Conservation (phyloP, 208 protist genomes). For the Leishmania major region DNA sequence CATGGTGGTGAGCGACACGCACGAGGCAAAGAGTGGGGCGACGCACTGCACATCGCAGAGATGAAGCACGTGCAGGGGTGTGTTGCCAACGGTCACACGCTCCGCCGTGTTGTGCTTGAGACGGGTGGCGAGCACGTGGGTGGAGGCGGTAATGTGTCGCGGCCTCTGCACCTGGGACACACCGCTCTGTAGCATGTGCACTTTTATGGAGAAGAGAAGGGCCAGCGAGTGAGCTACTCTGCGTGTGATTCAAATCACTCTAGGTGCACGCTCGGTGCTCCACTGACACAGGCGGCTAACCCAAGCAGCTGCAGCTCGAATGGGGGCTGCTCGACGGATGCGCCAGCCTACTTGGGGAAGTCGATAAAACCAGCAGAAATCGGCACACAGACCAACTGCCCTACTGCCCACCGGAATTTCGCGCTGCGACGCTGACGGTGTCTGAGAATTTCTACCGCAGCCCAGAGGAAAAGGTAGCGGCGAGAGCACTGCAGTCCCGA, state of each 20-base stretch:
- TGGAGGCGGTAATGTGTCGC: slow-evolving; percentile 15
- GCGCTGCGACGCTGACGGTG: too few relatives aligned
- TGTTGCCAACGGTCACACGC: slow-evolving; percentile 55
- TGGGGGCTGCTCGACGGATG: not conserved
- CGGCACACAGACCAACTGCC: not conserved
- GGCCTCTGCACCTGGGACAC: not conserved
- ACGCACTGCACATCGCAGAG: slow-evolving; percentile 43
- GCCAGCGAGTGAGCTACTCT: not conserved
- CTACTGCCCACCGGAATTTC: not conserved
- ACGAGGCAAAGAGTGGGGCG: slow-evolving; percentile 39
- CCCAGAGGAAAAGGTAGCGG: not conserved
- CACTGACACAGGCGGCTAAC: not conserved
- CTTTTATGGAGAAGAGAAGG: not conserved
- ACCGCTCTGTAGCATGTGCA: not conserved
- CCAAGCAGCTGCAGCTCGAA: not conserved
- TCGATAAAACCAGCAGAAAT: not conserved
- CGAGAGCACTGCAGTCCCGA: not conserved
- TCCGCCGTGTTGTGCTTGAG: slow-evolving; percentile 39
- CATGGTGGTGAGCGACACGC: slow-evolving; percentile 45
- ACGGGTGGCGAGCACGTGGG: slow-evolving; percentile 20
- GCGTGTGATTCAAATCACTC: not conserved
- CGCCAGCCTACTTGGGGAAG: not conserved
- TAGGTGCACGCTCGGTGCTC: not conserved
- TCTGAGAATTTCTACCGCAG: not conserved
- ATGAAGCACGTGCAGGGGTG: slow-evolving; percentile 45